Percentiles rank a stretch among this genome's conserved stretches.
These are phyloP conservation scores for Cyclaneusma minus DNA, from an alignment of 2,329 filamentous ascomycete species.

Conservation along the genomic window DNA sequence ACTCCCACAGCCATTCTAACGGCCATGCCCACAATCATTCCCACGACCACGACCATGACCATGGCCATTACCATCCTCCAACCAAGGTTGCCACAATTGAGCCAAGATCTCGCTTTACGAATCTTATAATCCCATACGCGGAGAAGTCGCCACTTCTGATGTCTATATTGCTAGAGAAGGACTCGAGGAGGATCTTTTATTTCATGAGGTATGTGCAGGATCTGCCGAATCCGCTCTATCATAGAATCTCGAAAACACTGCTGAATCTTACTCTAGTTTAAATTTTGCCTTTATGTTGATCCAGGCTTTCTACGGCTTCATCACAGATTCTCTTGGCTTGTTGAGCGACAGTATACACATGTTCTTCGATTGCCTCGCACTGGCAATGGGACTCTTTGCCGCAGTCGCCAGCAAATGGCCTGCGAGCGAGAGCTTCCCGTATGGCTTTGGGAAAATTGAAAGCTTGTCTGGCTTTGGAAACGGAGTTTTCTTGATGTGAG, in stretches of 20 bases:
- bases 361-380: constrained; percentile 94
- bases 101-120: constrained; percentile 53
- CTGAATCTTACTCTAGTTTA: constrained; percentile 36
- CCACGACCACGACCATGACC: constrained; percentile 14
- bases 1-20: constrained; percentile 9
- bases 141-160: constrained; percentile 65
- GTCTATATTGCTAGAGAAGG: constrained; percentile 75
- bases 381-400: constrained; percentile 79
- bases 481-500: constrained; percentile 80
- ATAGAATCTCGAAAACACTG: not conserved
- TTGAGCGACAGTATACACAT: constrained; percentile 97
- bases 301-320: constrained; percentile 84
- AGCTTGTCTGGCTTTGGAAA: constrained; percentile 94
- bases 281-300: constrained; percentile 93
- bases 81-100: constrained; percentile 13
- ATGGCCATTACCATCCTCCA: constrained; percentile 7
- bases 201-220: constrained; percentile 66
- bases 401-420: constrained; percentile 96
- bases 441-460: constrained; percentile 94
- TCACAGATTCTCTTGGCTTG: constrained; percentile 87
- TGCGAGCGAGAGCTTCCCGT: constrained; percentile 74
- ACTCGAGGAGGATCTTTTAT: constrained; percentile 91
- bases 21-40: constrained; percentile 12
- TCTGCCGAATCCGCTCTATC: not conserved
- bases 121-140: constrained; percentile 52